Base-by-base conservation (phyloP, 1,139 yeast species). In the Eremothecium coryli region DNA sequence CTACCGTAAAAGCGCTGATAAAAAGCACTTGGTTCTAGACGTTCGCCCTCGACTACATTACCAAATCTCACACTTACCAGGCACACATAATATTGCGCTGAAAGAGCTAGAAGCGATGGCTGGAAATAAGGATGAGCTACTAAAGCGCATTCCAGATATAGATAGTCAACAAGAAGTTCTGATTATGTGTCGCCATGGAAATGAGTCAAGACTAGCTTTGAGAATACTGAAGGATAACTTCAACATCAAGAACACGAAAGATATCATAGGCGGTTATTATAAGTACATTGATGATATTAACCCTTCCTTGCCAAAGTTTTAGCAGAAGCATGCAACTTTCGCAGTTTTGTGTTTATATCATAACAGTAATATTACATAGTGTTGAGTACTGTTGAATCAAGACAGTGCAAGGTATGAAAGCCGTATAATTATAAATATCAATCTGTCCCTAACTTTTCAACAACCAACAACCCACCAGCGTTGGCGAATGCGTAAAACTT, bases 161-260 rank as follows among this genome's bases (percentile, higher is more conserved):
- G 31, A 30, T n/a, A 12, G 36, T 15, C 38, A 45, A 11, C 46
- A 50, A 21, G 56, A 54, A 30, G 45, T 56, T 3, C 37, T 56
- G 6, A 54, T 57, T 4, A 65, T 88, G 11, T 90, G 99, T 56
- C 69, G 97, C 25, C 77, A 67, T 52, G 99, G 99, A 4, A 86
- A 85, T 54, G 97, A 90, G 54, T 88, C 97, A 0, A 90, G 84
- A 49, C 58, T 75, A 13, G 94, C 95, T 0, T 76, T 82, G 0
- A 60, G 65, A 40, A 60, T 67, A 31, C 56, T 90, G 32, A 62
- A 66, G 32, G 73, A 70, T 10, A 60, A 65, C 4, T 61, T 71
- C 37, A 74, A 75, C 0, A 59, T 69, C 16, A 38, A 52, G 0
- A 61, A 73, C 11, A 85, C 72, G 0, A 66, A 62, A 38, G 96